Conservation (phyloP, 2,329 filamentous ascomycete species). For the Thermomyces lanuginosus region DNA sequence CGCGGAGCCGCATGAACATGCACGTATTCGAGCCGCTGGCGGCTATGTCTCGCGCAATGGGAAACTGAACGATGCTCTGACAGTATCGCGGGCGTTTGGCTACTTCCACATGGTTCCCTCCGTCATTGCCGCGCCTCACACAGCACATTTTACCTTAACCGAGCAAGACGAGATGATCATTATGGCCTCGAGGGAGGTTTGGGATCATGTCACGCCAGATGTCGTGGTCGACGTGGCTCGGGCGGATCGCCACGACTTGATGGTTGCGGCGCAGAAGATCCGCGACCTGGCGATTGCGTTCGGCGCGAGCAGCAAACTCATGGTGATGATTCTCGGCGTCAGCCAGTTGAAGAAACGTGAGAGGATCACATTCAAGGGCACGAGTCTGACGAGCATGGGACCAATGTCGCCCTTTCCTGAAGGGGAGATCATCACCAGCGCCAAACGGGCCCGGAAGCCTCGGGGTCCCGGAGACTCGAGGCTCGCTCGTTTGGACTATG, state of each 20-base stretch:
- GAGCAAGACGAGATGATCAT: slow-evolving; percentile 90
- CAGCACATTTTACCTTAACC: slow-evolving; percentile 59
- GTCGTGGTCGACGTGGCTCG: slow-evolving; percentile 83
- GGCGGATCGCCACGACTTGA: slow-evolving; percentile 72
- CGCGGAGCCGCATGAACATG: slow-evolving; percentile 65
- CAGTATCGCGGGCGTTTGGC: slow-evolving; percentile 87
- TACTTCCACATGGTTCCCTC: slow-evolving; percentile 86
- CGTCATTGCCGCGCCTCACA: slow-evolving; percentile 77
- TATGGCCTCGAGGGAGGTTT: slow-evolving; percentile 79
- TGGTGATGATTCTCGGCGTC: slow-evolving; percentile 97
- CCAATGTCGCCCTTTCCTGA: slow-evolving; percentile 57
- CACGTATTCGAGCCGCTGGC: slow-evolving; percentile 82
- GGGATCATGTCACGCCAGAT: slow-evolving; percentile 83
- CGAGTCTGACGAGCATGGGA: slow-evolving; percentile 74
- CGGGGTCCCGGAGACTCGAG: slow-evolving; percentile 65
- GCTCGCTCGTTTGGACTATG: slow-evolving; percentile 74
- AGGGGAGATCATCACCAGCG: slow-evolving; percentile 43
- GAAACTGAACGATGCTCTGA: slow-evolving; percentile 76
- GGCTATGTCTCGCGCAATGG: slow-evolving; percentile 93
- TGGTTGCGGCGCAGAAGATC: slow-evolving; percentile 88
- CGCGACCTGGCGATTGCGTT: slow-evolving; percentile 92
- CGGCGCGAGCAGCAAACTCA: slow-evolving; percentile 83
- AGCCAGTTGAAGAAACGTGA: slow-evolving; percentile 78
- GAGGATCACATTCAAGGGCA: slow-evolving; percentile 55
- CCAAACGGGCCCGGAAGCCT: slow-evolving; percentile 45